These are phyloP conservation scores for Macrolepiota dolichaula DNA, from an alignment of 768 basidiomycete species.

Conservation along the genomic window DNA sequence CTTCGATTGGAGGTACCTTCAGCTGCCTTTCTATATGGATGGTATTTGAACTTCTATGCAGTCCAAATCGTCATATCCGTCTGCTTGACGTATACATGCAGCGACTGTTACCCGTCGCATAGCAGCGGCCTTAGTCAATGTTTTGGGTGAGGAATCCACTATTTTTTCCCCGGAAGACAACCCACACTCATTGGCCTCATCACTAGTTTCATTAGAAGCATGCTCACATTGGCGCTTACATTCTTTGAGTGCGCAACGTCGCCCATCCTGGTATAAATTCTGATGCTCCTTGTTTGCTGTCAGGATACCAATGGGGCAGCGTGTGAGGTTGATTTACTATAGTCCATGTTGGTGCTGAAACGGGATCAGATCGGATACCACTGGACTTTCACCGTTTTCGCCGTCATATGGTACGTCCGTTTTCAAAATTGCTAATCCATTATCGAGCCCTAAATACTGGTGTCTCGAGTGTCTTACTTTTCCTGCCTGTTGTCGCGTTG, in stretches of 20 bases:
- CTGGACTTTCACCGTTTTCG: constrained; percentile 34
- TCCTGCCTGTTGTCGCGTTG: constrained; percentile 28
- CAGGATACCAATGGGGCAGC: constrained; percentile 31
- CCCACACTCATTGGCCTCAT: background rate
- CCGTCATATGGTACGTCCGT: constrained; percentile 26
- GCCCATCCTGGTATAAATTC: background rate
- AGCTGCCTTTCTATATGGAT: background rate
- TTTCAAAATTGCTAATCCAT: background rate
- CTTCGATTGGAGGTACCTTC: constrained; percentile 30
- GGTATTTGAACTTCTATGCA: constrained; percentile 7
- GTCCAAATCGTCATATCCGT: constrained; percentile 33
- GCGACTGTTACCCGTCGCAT: constrained; percentile 31
- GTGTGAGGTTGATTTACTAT: constrained; percentile 15
- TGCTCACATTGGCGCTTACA: constrained; percentile 30
- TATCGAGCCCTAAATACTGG: background rate
- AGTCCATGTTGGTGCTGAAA: background rate
- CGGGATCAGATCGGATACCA: constrained; percentile 28
- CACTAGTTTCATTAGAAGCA: constrained; percentile 28
- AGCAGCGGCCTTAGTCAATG: constrained; percentile 35
- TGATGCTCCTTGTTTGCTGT: background rate
- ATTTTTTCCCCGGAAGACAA: background rate
- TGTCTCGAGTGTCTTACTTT: constrained; percentile 23
- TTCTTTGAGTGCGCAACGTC: constrained; percentile 30
- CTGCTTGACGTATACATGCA: constrained; percentile 35
- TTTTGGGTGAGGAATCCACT: constrained; percentile 26